Base-by-base conservation (phyloP, 352 stramenopile genomes). In the Bremia lactucae region DNA sequence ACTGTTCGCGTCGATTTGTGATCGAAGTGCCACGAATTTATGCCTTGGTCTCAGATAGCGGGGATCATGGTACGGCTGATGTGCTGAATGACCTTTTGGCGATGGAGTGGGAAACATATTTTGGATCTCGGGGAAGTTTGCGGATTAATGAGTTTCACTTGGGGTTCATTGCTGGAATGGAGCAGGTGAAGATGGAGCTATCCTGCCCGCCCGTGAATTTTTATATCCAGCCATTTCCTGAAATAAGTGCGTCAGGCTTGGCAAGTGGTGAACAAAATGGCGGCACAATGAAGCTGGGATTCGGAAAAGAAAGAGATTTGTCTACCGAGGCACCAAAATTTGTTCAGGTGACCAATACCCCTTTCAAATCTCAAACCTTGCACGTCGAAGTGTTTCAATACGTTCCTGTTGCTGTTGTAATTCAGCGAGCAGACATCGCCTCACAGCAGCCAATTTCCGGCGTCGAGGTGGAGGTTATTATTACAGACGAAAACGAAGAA, bases 71-170 rank as follows among this genome's bases (percentile, higher is more conserved):
- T 14, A 48, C 75, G 15, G 36, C 52, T 0, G 42, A 51, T 7
- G 6, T 59, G 24, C 20, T 81, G 22, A 81, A 81, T 34, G 37
- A 46, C 20, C 28, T 73, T 2, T 18, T 81, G 6, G 51, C 66
- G 20, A 65, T 81, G 31, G 54, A 76, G 26, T 81, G 68, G 68
- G 56, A 68, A 38, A 81, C 68, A 11, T 62, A 68, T 58, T 81
- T 72, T 26, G 68, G 68, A 8, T 65, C 60, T 15, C 55, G 46
- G 16, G 68, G 68, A 18, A 24, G 36, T 4, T 33, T 81, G 26
- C 28, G 49, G 0, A 61, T 42, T 24, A 42, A 61, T 25, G 42
- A 61, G 0, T 15, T 36, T 10, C 49, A 64, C 35, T 6, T 68
- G 11, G 53, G 41, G 22, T 18, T 36, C 1, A 43, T 35, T 23